These are phyloP conservation scores for Davidsoniella eucalypti DNA, from an alignment of 2,329 filamentous ascomycete species.

Conservation along the genomic window DNA sequence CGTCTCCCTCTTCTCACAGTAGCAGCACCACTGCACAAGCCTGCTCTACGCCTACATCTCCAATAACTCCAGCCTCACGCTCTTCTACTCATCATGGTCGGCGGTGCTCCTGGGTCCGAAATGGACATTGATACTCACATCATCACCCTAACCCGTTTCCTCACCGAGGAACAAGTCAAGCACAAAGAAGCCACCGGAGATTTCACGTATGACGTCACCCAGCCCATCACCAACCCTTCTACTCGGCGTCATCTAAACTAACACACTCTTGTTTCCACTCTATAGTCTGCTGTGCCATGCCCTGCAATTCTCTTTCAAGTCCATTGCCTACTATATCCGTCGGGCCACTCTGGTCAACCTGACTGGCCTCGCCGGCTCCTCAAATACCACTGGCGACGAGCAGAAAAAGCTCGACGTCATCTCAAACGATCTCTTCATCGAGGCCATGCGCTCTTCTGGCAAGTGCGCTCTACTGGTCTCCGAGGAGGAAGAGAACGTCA, in stretches of 20 bases:
- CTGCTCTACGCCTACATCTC: neutral
- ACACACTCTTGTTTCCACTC: neutral
- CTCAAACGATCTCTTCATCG: constrained; percentile 93
- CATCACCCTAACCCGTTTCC: constrained; percentile 82
- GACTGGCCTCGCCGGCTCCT: constrained; percentile 82
- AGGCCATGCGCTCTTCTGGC: constrained; percentile 82
- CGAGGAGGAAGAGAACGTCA: constrained; percentile 88
- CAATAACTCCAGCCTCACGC: neutral
- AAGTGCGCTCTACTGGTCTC: constrained; percentile 89
- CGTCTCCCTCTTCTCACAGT: constrained; percentile 2
- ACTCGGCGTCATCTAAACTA: constrained; percentile 4
- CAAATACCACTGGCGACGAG: constrained; percentile 91
- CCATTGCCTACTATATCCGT: constrained; percentile 97
- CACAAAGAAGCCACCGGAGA: constrained; percentile 91
- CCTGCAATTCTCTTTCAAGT: constrained; percentile 98
- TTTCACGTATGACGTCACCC: constrained; percentile 59
- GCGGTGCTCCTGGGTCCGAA: constrained; percentile 23
- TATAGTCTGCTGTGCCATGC: constrained; percentile 83
- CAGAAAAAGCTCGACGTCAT: constrained; percentile 99
- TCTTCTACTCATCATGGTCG: constrained; percentile 1
- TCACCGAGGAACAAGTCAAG: constrained; percentile 91
- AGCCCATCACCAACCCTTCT: neutral
- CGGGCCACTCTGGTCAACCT: constrained; percentile 90
- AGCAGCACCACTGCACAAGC: neutral
- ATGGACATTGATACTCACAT: constrained; percentile 86